These are phyloP conservation scores for Penicillium sp. DNA, from an alignment of 2,329 filamentous ascomycete genomes.

Conservation along the genomic window DNA sequence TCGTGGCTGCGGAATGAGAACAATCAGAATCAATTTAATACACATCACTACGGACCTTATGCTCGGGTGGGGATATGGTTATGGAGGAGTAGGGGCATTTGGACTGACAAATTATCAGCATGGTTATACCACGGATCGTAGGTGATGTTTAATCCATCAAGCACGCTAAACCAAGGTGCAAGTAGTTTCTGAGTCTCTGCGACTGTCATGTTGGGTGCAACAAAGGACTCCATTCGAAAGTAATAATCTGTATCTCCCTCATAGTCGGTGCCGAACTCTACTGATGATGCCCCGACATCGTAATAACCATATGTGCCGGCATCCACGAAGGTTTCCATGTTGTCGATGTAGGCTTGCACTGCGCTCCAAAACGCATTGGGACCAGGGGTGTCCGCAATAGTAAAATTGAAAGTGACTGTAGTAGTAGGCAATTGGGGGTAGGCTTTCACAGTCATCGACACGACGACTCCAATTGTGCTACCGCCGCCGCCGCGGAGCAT, in stretches of 20 bases:
- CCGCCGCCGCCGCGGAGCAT: constrained; percentile 58
- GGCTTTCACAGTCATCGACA: constrained; percentile 54
- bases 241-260: constrained; percentile 20
- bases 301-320: constrained; percentile 5
- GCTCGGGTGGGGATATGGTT: no score
- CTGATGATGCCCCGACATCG: constrained; percentile 13
- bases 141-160: constrained; percentile 18
- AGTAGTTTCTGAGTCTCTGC: constrained; percentile 18
- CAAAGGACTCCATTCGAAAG: constrained; percentile 23
- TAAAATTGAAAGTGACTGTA: neutral
- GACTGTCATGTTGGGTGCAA: constrained; percentile 22
- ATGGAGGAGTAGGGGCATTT: no score
- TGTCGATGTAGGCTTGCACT: neutral
- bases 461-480: constrained; percentile 44
- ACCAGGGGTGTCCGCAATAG: neutral
- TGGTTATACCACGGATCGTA: constrained; percentile 21
- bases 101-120: constrained; percentile 21
- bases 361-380: neutral
- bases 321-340: neutral
- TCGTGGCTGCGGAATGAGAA: constrained; percentile 17
- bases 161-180: constrained; percentile 19
- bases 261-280: constrained; percentile 17
- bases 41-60: no score
- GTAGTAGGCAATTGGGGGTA: constrained; percentile 35
- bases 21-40: no score